Evolutionary conservation across 257 asterid species (phyloP), one percentile per base, ranked within the genome.

Genomic region (Solanum clarkiae): DNA sequence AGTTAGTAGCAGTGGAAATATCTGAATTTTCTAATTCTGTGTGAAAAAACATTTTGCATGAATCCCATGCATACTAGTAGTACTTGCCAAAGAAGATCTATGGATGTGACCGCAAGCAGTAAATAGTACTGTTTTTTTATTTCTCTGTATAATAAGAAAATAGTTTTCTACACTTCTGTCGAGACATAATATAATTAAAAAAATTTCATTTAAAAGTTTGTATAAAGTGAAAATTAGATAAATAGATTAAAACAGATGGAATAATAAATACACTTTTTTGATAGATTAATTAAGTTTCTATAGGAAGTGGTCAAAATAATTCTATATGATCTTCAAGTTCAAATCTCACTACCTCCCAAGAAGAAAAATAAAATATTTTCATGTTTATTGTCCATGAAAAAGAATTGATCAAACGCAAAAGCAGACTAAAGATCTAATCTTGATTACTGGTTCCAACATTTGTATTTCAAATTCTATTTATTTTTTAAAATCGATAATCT

Each of bases 151-250:
- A 29, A n/a, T 60, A n/a, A n/a, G 63, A 18, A 26, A 57, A 54
- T 54, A 16, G 8, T 57, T 18, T 18, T 57, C 1, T 18, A 5
- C 1, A 36, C 6, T 0, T 36, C 42, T 0, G 6, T 36, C 6
- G 6, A 36, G 40, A 36, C 42, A 36, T 36, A 36, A 36, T 36
- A 36, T 36, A 36, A 36, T 36, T 36, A 36, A 3, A 36, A 36
- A 36, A 0, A 3, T 56, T 4, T 53, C 2, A 1, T 53, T 60
- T n/a, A 63, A 24, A 24, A 62, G 0, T 24, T 1, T 11, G 0
- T n/a, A 7, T 60, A 7, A 60, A 60, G 3, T 10, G 10, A 59
- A 59, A 59, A 20, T 1, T 0, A 59, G 11, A 10, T 1, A 59
- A 59, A 59, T 0, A 9, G 3, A 10, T 10, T 10, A 12, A 59